These are phyloP conservation scores for Aspergillus avenaceus DNA, from an alignment of 495 filamentous ascomycete genomes.

Conservation along the genomic window DNA sequence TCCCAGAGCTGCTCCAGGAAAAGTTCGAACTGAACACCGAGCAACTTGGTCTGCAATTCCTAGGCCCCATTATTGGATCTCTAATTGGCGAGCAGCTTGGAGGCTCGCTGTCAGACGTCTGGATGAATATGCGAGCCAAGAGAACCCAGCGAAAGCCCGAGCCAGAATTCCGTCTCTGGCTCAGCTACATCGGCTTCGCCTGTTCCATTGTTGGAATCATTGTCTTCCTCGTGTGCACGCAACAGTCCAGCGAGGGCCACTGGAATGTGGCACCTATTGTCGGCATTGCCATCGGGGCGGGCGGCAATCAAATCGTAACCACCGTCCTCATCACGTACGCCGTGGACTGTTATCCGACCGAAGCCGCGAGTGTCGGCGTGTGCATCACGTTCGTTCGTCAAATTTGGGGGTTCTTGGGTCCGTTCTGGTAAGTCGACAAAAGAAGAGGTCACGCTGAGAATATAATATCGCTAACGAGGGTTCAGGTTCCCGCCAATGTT, in stretches of 20 bases:
- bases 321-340: constrained; percentile 52
- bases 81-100: constrained; percentile 53
- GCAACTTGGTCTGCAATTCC: constrained; percentile 50
- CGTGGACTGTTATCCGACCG: constrained; percentile 46
- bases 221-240: constrained; percentile 45
- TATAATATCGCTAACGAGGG: constrained; percentile 7
- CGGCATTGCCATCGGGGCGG: constrained; percentile 45
- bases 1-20: constrained; percentile 45
- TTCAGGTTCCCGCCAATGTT: constrained; percentile 51
- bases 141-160: constrained; percentile 24
- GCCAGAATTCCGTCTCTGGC: constrained; percentile 48
- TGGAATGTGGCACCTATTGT: constrained; percentile 50
- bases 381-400: constrained; percentile 51
- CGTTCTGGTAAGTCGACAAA: constrained; percentile 44
- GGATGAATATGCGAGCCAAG: constrained; percentile 35
- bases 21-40: constrained; percentile 51
- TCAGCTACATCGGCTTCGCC: constrained; percentile 47
- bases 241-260: constrained; percentile 29
- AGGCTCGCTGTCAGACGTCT: constrained; percentile 43
- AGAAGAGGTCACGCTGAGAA: not conserved
- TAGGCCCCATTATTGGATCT: constrained; percentile 49
- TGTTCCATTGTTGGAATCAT: constrained; percentile 46
- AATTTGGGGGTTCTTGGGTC: constrained; percentile 55
- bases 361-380: constrained; percentile 48
- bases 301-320: constrained; percentile 53